Evolutionary conservation across 805 yeast genomes (phyloP).

Genomic region (Hanseniaspora lindneri): DNA sequence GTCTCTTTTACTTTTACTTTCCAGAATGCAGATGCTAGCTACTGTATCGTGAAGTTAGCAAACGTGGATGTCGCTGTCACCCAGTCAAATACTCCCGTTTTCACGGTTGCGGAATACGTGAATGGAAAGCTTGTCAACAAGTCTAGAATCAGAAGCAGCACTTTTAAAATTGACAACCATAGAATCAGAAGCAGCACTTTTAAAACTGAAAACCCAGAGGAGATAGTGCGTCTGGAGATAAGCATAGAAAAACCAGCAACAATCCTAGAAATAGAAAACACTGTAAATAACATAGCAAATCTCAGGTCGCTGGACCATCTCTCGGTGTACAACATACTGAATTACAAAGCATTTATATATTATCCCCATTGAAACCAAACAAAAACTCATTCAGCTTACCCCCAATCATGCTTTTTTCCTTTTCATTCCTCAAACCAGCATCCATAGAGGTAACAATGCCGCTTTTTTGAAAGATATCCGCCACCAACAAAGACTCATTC

Average conservation of each 20-base stretch:
- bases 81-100: neutral
- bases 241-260: neutral
- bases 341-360: neutral
- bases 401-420: neutral
- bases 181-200: too few relatives aligned
- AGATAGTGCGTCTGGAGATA: neutral
- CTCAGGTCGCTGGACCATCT: constrained; percentile 2
- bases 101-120: neutral
- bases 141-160: too few relatives aligned
- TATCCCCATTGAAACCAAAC: constrained; percentile 13
- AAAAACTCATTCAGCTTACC: constrained; percentile 10
- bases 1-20: neutral
- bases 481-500: neutral
- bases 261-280: neutral
- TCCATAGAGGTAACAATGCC: constrained; percentile 4
- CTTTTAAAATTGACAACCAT: too few relatives aligned
- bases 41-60: neutral
- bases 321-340: neutral
- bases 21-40: neutral
- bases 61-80: neutral
- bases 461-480: constrained; percentile 8
- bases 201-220: too few relatives aligned
- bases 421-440: neutral
- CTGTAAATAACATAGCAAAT: neutral
- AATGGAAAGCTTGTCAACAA: too few relatives aligned